A percentile compares a stretch with the other conserved stretches of the same genome.
Evolutionary conservation across 1,139 yeast genomes (phyloP).

Genomic region (Scheffersomyces insectosa): DNA sequence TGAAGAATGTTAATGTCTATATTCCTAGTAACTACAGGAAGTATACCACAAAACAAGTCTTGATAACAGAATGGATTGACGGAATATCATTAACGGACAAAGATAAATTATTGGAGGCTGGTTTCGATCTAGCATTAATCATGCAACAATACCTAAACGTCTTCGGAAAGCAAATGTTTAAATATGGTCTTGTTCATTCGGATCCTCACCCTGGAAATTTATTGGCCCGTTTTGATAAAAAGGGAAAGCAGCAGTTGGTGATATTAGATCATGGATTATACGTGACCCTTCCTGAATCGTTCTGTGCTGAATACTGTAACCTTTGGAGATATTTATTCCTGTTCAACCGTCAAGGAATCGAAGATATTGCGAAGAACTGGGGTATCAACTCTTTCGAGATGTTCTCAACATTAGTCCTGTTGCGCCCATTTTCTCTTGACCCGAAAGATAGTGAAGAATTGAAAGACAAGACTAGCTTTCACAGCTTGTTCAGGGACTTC

Average conservation of each 20-base stretch:
- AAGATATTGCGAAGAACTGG: constrained; percentile 57
- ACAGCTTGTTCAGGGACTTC: constrained; percentile 36
- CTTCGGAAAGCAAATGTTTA: constrained; percentile 69
- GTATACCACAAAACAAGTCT: constrained; percentile 48
- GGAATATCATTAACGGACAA: constrained; percentile 58
- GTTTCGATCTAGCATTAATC: constrained; percentile 43
- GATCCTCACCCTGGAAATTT: constrained; percentile 87
- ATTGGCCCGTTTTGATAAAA: constrained; percentile 45
- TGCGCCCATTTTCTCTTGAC: constrained; percentile 41
- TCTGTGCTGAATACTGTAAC: constrained; percentile 56
- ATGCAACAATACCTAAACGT: constrained; percentile 56
- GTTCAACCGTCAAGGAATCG: constrained; percentile 50
- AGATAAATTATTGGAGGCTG: constrained; percentile 38
- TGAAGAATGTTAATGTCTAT: constrained; percentile 23
- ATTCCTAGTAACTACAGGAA: constrained; percentile 56
- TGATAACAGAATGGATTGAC: constrained; percentile 76
- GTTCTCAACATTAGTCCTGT: constrained; percentile 59
- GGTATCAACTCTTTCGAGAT: constrained; percentile 70
- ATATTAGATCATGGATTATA: constrained; percentile 77
- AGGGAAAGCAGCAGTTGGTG: constrained; percentile 58
- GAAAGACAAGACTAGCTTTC: constrained; percentile 16
- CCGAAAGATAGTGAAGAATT: constrained; percentile 23
- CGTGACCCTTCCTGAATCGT: constrained; percentile 50
- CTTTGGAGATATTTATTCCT: constrained; percentile 67
- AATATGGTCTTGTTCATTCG: constrained; percentile 76